Evolutionary conservation across 106 monocot genomes (phyloP).

Genomic region (Allium fistulosum): DNA sequence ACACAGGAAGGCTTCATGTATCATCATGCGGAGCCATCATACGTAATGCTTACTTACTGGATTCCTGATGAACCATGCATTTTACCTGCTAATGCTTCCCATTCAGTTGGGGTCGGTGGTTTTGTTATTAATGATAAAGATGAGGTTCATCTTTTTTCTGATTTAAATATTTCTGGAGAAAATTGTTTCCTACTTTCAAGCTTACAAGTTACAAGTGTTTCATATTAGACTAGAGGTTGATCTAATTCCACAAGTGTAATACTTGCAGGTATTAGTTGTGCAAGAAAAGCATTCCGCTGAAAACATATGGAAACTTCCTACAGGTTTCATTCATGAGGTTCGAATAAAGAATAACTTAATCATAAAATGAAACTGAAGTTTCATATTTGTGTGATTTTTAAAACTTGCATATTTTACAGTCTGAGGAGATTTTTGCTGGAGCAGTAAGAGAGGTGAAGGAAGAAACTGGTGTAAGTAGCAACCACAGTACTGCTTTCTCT

Average conservation of each 20-base stretch:
- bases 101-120: slow-evolving; percentile 85
- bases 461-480: slow-evolving; percentile 86
- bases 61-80: slow-evolving; percentile 73
- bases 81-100: slow-evolving; percentile 91
- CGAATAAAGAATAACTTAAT: neutral
- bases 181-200: too few species aligned
- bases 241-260: too few species aligned
- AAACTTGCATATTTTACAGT: slow-evolving; percentile 22
- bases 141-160: slow-evolving; percentile 31
- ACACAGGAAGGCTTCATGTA: slow-evolving; percentile 84
- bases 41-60: slow-evolving; percentile 90
- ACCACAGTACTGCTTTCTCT: neutral
- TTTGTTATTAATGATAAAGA: slow-evolving; percentile 76
- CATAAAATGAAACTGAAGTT: neutral
- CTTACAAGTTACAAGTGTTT: neutral
- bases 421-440: slow-evolving; percentile 80
- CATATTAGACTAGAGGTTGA: neutral
- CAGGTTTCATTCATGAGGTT: slow-evolving; percentile 86
- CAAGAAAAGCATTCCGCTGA: slow-evolving; percentile 61
- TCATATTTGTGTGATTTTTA: neutral
- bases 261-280: slow-evolving; percentile 70
- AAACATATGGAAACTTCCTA: slow-evolving; percentile 78
- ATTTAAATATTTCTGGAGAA: neutral
- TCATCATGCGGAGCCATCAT: slow-evolving; percentile 81
- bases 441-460: slow-evolving; percentile 87